phyloP scores from a whole-genome alignment of 1,139 yeast species.

The Geotrichum bryndzae region DNA sequence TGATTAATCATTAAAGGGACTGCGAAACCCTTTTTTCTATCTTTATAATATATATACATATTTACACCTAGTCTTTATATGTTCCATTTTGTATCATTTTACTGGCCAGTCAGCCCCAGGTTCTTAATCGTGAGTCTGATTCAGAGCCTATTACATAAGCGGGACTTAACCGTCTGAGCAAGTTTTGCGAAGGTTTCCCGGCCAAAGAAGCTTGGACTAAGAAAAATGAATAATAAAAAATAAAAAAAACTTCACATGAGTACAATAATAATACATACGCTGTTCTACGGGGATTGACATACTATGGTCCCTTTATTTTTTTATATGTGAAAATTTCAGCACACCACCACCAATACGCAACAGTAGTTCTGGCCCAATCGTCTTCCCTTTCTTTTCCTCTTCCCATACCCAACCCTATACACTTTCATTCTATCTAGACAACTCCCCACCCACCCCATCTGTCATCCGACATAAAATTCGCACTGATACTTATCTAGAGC shows the following conservation, averaged over 20 bases:
- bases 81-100: background rate
- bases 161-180: background rate
- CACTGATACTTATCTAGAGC: background rate
- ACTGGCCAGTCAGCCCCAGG: background rate
- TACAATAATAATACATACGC: background rate
- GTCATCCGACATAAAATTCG: background rate
- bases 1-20: too few species aligned
- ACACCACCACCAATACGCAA: background rate
- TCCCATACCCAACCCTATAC: background rate
- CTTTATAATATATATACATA: too few species aligned
- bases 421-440: background rate
- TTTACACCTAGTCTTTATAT: background rate
- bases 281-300: background rate
- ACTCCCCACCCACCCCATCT: background rate
- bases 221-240: too few species aligned
- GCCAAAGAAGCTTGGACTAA: background rate
- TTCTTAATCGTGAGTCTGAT: background rate
- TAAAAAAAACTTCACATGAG: background rate
- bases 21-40: background rate
- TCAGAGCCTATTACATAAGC: background rate
- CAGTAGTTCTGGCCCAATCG: background rate
- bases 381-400: background rate
- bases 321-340: background rate
- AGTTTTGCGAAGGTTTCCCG: background rate
- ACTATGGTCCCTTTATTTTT: too few species aligned